Percentiles rank a stretch among this genome's conserved stretches.
Evolutionary conservation across 1,139 yeast species (phyloP).

Genomic region (Geotrichum klebahnii): DNA sequence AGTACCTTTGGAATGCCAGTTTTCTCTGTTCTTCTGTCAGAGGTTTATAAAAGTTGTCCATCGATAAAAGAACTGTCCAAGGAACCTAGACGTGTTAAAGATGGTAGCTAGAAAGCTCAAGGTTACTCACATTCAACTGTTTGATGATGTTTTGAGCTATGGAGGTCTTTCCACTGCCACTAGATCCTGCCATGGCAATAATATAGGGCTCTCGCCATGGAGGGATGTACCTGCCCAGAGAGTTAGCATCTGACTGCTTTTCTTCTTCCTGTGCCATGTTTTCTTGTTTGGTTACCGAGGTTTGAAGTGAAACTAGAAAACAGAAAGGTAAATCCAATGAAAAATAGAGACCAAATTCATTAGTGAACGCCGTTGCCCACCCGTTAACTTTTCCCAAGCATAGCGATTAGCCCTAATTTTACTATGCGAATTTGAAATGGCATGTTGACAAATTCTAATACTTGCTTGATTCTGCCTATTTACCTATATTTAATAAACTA

Average conservation of each 20-base stretch:
- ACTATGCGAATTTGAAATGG: too few species aligned
- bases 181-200: constrained; percentile 90
- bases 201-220: constrained; percentile 97
- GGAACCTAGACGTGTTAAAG: constrained; percentile 53
- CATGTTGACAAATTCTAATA: too few species aligned
- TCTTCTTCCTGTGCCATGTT: not conserved
- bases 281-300: not conserved
- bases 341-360: not conserved
- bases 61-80: constrained; percentile 88
- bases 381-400: too few species aligned
- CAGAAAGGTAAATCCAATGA: not conserved
- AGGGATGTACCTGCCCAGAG: constrained; percentile 45
- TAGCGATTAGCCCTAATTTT: too few species aligned
- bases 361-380: not conserved
- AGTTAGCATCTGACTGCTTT: not conserved
- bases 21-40: constrained; percentile 56
- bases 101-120: not conserved
- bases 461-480: too few species aligned
- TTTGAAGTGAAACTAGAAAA: not conserved
- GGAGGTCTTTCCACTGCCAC: constrained; percentile 94
- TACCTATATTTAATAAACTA: too few species aligned
- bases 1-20: constrained; percentile 52
- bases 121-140: constrained; percentile 47
- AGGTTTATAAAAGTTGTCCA: constrained; percentile 87
- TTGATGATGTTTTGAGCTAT: constrained; percentile 80